phyloP scores from a whole-genome alignment of 2,329 filamentous ascomycete genomes.

The Arthrobotrys entomopaga region DNA sequence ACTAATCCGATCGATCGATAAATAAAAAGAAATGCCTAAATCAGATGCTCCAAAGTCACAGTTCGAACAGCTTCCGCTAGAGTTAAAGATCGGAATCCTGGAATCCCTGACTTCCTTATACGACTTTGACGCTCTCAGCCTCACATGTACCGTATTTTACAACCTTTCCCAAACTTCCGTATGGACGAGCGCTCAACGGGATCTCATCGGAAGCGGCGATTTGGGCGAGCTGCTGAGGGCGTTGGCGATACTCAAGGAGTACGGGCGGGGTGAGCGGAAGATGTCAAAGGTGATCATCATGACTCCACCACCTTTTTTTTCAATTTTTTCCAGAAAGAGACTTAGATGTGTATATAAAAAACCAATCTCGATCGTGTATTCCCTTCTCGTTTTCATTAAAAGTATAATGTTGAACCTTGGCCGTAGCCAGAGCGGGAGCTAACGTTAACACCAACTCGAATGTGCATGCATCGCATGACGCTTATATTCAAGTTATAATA shows the following conservation, averaged over 20 bases:
- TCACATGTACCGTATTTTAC: conserved; percentile 16
- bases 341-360: not conserved
- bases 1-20: too few relatives aligned
- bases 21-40: too few relatives aligned
- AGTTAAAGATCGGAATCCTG: conserved; percentile 24
- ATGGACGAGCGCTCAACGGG: conserved; percentile 6
- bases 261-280: conserved; percentile 2
- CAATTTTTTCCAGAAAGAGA: too few relatives aligned
- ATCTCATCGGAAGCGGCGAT: conserved; percentile 1
- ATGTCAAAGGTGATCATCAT: conserved; percentile 1
- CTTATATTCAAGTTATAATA: too few relatives aligned
- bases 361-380: not conserved
- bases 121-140: conserved; percentile 18
- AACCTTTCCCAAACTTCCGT: conserved; percentile 12
- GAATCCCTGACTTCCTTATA: conserved; percentile 16
- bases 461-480: too few relatives aligned
- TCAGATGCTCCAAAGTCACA: not conserved
- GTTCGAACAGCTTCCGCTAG: conserved; percentile 16
- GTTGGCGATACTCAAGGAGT: conserved; percentile 14
- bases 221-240: conserved; percentile 2
- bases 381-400: too few relatives aligned
- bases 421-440: too few relatives aligned
- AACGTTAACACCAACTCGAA: not conserved
- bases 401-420: too few relatives aligned
- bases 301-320: not conserved